phyloP scores from a whole-genome alignment of 306 rosid genomes.

The Alnus rubra region DNA sequence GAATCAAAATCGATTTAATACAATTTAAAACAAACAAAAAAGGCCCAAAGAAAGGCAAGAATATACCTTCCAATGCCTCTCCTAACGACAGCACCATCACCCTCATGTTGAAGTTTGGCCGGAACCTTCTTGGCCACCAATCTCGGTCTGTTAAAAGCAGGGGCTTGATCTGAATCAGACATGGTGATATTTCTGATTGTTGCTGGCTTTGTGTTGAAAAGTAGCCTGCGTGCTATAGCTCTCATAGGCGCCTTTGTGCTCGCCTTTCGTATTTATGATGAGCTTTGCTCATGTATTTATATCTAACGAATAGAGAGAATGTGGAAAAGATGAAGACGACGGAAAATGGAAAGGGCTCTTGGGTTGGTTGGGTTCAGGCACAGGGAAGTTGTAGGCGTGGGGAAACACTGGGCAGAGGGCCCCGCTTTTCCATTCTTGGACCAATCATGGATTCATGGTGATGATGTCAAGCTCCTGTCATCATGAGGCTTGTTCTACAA shows the following conservation, averaged over 20 bases:
- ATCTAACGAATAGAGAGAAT: neutral
- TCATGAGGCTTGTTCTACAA: slow-evolving; percentile 8
- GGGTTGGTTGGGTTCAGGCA: slow-evolving; percentile 16
- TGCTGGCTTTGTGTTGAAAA: neutral
- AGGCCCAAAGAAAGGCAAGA: neutral
- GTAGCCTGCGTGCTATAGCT: slow-evolving; percentile 9
- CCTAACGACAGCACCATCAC: slow-evolving; percentile 52
- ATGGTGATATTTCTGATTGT: slow-evolving; percentile 27
- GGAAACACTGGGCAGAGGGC: slow-evolving; percentile 33
- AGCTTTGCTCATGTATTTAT: slow-evolving; percentile 12
- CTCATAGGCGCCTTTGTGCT: slow-evolving; percentile 3
- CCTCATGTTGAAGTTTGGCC: slow-evolving; percentile 47
- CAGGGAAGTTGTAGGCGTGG: slow-evolving; percentile 21
- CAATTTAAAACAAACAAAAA: neutral
- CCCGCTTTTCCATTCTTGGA: slow-evolving; percentile 32
- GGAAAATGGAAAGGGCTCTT: neutral
- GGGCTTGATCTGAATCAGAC: slow-evolving; percentile 43
- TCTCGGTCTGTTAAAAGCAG: slow-evolving; percentile 51
- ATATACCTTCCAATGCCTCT: slow-evolving; percentile 63
- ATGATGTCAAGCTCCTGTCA: slow-evolving; percentile 43
- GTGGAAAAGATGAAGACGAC: neutral
- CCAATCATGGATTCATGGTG: slow-evolving; percentile 10
- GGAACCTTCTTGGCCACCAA: slow-evolving; percentile 55
- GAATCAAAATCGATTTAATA: neutral
- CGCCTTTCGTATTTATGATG: neutral